A percentile compares a stretch with the other conserved stretches of the same genome.
Conservation (phyloP, 225 moss, liverwort and hornwort species). For the Bryoerythrophyllum caledonicum region DNA sequence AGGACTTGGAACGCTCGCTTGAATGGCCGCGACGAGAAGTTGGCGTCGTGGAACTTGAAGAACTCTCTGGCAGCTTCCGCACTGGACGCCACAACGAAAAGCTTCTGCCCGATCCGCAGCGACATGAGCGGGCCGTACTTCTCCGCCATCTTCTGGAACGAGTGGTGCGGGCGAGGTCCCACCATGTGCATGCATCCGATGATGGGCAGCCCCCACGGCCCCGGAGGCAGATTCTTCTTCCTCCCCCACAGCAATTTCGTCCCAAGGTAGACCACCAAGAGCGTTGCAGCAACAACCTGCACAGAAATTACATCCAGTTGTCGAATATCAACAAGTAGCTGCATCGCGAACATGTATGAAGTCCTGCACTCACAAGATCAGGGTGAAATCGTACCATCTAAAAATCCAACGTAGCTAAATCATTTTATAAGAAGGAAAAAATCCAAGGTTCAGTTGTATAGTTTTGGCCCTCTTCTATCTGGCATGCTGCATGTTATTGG, state of each 20-base stretch:
- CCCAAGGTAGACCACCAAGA: slow-evolving; percentile 2
- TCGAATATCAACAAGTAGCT: too few species aligned
- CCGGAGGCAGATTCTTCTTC: slow-evolving; percentile 33
- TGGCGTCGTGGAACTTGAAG: slow-evolving; percentile 36
- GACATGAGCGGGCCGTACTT: slow-evolving; percentile 37
- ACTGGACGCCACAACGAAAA: slow-evolving; percentile 25
- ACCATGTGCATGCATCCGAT: slow-evolving; percentile 27
- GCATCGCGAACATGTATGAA: too few species aligned
- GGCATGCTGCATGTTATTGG: too few species aligned
- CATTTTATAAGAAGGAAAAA: too few species aligned
- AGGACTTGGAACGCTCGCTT: slow-evolving; percentile 3
- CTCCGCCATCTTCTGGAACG: slow-evolving; percentile 15
- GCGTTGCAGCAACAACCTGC: slow-evolving; percentile 6
- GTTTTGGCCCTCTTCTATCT: too few species aligned
- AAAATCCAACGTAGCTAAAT: too few species aligned
- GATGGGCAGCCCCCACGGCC: slow-evolving; percentile 31
- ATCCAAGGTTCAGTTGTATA: too few species aligned
- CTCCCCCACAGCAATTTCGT: background rate
- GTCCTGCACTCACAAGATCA: too few species aligned
- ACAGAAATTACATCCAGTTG: background rate
- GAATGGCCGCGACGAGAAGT: slow-evolving; percentile 30
- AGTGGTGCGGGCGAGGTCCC: slow-evolving; percentile 15
- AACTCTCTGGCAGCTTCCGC: slow-evolving; percentile 37
- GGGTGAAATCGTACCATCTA: too few species aligned
- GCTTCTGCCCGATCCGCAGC: slow-evolving; percentile 30